Conservation (phyloP, 2,329 filamentous ascomycete species). For the Basipetospora chlamydospora region DNA sequence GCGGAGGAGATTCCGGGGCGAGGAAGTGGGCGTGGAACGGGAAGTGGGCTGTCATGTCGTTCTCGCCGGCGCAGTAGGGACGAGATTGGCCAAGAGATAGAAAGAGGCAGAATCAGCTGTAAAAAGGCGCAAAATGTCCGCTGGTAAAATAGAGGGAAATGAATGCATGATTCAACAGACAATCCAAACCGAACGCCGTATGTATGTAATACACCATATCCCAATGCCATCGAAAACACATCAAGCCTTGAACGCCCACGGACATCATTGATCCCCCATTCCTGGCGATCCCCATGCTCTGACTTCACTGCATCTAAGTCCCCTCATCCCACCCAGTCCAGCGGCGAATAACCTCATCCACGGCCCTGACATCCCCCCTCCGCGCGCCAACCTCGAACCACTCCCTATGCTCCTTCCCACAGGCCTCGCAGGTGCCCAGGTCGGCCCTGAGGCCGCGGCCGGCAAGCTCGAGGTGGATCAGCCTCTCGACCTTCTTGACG, state of each 20-base stretch:
- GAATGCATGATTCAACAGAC: no score
- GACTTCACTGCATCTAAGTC: no score
- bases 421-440: slow-evolving; percentile 51
- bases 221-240: no score
- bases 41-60: slow-evolving; percentile 91
- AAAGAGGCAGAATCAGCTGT: no score
- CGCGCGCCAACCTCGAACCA: slow-evolving; percentile 86
- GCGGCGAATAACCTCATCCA: slow-evolving; percentile 56
- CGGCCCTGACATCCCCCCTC: slow-evolving; percentile 51
- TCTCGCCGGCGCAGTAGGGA: slow-evolving; percentile 26
- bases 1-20: slow-evolving; percentile 54
- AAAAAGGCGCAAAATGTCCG: no score
- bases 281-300: no score
- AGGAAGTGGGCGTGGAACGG: slow-evolving; percentile 91
- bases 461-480: slow-evolving; percentile 82
- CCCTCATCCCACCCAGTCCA: slow-evolving; percentile 77
- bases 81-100: no score
- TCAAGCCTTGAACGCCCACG: not conserved
- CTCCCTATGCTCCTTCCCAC: slow-evolving; percentile 75
- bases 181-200: no score
- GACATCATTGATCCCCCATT: no score
- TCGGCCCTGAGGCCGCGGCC: slow-evolving; percentile 40
- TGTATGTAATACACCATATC: no score
- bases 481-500: slow-evolving; percentile 72
- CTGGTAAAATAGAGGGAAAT: no score